Conservation (phyloP, 2,329 filamentous ascomycete genomes). For the Stachybotrys chlorohalonatus region DNA sequence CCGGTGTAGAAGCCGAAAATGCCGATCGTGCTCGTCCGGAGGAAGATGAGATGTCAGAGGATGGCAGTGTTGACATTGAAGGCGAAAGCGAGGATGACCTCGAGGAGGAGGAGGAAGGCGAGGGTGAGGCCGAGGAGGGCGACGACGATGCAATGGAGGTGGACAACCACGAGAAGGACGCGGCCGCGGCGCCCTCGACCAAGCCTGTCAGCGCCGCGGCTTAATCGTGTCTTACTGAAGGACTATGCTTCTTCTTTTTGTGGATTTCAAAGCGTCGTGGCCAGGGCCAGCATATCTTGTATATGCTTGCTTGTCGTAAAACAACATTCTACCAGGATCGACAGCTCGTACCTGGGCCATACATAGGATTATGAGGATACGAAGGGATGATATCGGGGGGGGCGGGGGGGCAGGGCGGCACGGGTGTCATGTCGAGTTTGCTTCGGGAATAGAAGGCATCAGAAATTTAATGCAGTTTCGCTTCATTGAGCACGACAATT, state of each 20-base stretch:
- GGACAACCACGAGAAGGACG: constrained; percentile 29
- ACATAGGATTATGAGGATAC: constrained; percentile 21
- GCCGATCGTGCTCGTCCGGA: constrained; percentile 37
- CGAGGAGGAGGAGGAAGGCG: constrained; percentile 50
- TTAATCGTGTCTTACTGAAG: constrained; percentile 11
- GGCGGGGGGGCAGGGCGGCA: background rate
- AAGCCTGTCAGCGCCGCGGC: constrained; percentile 27
- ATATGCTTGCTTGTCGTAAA: background rate
- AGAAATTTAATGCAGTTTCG: background rate
- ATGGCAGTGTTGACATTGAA: constrained; percentile 70
- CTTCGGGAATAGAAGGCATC: background rate
- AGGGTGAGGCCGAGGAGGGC: constrained; percentile 20
- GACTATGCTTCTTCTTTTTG: constrained; percentile 7
- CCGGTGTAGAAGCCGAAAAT: constrained; percentile 48
- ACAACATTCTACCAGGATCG: background rate
- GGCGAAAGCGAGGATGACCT: constrained; percentile 67
- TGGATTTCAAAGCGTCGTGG: background rate
- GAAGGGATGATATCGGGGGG: constrained; percentile 16
- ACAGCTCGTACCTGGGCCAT: background rate
- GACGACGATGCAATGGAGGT: constrained; percentile 42
- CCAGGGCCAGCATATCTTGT: constrained; percentile 5
- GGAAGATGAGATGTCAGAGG: constrained; percentile 62
- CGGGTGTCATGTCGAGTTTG: background rate
- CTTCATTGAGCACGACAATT: too few species aligned
- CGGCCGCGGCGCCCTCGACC: constrained; percentile 14